phyloP scores from a whole-genome alignment of 176 grass and related monocot genomes.

The Carex parvula region DNA sequence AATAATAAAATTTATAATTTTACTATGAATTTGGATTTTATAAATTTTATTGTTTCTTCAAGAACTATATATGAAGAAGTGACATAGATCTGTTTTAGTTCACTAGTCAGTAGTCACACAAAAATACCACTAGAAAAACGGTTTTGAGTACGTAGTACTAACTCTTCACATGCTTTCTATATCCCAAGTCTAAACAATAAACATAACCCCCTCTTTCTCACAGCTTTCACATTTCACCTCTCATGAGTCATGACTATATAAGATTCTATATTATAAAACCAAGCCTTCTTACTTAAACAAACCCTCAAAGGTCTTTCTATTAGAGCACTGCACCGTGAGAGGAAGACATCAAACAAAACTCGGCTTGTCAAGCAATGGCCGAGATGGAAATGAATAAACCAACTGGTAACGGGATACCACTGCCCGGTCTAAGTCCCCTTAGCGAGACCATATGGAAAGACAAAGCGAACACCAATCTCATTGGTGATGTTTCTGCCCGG shows the following conservation, averaged over 20 bases:
- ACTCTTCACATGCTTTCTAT: constrained; percentile 3
- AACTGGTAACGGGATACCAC: constrained; percentile 33
- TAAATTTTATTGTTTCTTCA: neutral
- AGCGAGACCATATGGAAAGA: constrained; percentile 91
- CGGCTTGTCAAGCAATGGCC: constrained; percentile 56
- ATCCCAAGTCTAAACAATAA: neutral
- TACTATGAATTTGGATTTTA: neutral
- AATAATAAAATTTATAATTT: neutral
- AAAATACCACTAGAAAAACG: neutral
- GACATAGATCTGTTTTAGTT: neutral
- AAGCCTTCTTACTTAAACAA: neutral
- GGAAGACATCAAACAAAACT: constrained; percentile 28
- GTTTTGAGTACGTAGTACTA: neutral
- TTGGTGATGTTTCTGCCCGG: constrained; percentile 81
- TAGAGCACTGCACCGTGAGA: constrained; percentile 24
- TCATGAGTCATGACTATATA: neutral
- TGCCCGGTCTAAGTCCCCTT: constrained; percentile 74
- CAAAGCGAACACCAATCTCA: constrained; percentile 39
- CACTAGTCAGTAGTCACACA: constrained; percentile 7
- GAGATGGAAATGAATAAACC: constrained; percentile 73
- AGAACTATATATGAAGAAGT: neutral
- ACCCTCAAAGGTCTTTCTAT: neutral
- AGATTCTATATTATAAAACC: constrained; percentile 10
- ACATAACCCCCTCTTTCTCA: neutral
- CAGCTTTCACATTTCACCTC: neutral